These are phyloP conservation scores for Aulographum hederae DNA, from an alignment of 2,329 filamentous ascomycete genomes.

Conservation along the genomic window DNA sequence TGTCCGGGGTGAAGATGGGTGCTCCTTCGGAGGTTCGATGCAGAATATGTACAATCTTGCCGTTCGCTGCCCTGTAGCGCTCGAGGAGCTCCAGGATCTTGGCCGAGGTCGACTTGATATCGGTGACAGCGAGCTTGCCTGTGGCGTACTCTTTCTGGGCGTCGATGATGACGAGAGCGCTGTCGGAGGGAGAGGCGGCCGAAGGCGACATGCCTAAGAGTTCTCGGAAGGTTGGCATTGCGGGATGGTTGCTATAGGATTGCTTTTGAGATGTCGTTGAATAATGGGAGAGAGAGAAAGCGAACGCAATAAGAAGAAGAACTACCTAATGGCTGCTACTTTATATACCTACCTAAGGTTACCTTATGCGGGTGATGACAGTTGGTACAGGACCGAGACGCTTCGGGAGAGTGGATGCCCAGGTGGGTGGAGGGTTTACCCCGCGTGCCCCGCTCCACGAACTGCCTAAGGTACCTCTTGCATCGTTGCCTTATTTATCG, in stretches of 20 bases:
- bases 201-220: slow-evolving; percentile 36
- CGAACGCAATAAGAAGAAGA: too few relatives aligned
- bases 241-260: neutral
- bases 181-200: slow-evolving; percentile 38
- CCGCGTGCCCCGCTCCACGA: too few relatives aligned
- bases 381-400: too few relatives aligned
- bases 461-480: too few relatives aligned
- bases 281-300: too few relatives aligned
- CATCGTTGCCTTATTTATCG: too few relatives aligned
- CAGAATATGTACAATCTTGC: slow-evolving; percentile 42
- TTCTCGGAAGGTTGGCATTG: slow-evolving; percentile 25
- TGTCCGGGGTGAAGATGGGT: slow-evolving; percentile 47
- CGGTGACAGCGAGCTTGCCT: slow-evolving; percentile 37
- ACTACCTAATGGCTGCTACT: too few relatives aligned
- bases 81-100: slow-evolving; percentile 38
- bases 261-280: neutral
- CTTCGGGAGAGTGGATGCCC: too few relatives aligned
- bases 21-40: slow-evolving; percentile 41
- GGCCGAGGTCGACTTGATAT: slow-evolving; percentile 34
- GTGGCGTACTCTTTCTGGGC: slow-evolving; percentile 48
- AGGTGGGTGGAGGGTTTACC: too few relatives aligned
- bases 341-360: too few relatives aligned
- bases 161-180: slow-evolving; percentile 48
- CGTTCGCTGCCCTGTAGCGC: slow-evolving; percentile 37
- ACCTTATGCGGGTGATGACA: too few relatives aligned